Base-by-base conservation (phyloP, 2,329 filamentous ascomycete species). In the Decorospora gaudefroyi region DNA sequence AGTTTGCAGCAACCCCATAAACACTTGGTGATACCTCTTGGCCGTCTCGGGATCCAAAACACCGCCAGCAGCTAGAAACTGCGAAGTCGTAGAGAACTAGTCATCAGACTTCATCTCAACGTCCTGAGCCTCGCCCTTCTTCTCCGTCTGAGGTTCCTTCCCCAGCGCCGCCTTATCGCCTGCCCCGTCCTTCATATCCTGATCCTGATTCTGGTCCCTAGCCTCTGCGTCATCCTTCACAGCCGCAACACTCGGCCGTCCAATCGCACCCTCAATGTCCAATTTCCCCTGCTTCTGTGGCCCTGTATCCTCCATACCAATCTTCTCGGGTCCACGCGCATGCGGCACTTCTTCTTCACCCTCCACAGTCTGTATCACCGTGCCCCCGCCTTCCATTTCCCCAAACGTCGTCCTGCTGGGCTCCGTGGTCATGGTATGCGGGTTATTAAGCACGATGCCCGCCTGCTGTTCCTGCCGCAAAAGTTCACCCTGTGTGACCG, bases 221-320 rank as follows among this genome's bases (percentile, higher is more conserved):
- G 28, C 26, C 10, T 53, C 51, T 17, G 33, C 38, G 3, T 27
- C 34, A 8, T 21, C 17, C 21, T 51, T 26, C 13, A 40, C 37
- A 2, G 29, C 23, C 1, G 54, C 58, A 1, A 69, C 35, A 36
- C 66, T 67, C 21, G 66, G 62, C 27, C 68, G 57, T 12, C 69
- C 69, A 4, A 71, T 55, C 1, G 68, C 69, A 4, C 62, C 69
- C 38, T 70, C 69, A 31, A 70, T 63, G 33, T 72, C 52, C 18
- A 71, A 49, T 9, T 74, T 38, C 53, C 72, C 70, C 87, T 74
- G 88, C 12, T 73, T 72, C 88, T 78, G 91, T 7, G 88, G 84
- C 0, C 93, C 93, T 54, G 89, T 87, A 65, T 99, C 93, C 57
- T 88, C 84, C 46, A 90, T 83, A 4, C 91, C 92, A 36, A 97